Percentiles rank a stretch among this genome's conserved stretches.
These are phyloP conservation scores for Thecaphora frezii DNA, from an alignment of 1,284 basidiomycete genomes.

Conservation along the genomic window DNA sequence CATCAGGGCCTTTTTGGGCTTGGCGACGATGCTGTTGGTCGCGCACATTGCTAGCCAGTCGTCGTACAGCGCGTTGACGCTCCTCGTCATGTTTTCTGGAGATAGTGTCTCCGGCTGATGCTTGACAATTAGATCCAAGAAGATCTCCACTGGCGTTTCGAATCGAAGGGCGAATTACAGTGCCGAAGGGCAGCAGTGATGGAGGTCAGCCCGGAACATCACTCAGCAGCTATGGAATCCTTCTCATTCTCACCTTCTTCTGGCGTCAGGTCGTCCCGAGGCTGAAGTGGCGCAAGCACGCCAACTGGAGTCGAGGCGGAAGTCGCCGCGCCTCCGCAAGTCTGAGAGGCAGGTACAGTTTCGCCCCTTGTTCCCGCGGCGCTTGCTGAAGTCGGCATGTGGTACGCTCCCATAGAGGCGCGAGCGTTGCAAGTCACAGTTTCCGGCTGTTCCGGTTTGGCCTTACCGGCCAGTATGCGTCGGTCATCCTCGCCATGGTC, in stretches of 20 bases:
- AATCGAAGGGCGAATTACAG: background rate
- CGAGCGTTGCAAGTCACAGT: too few relatives aligned
- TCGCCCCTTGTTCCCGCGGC: too few relatives aligned
- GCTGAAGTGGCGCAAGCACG: background rate
- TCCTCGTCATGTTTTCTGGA: conserved; percentile 29
- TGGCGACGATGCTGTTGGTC: conserved; percentile 11
- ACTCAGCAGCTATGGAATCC: too few relatives aligned
- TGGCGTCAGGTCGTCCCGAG: background rate
- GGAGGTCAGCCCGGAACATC: too few relatives aligned
- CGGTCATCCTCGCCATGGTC: too few relatives aligned
- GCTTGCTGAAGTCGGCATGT: too few relatives aligned
- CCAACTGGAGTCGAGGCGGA: too few relatives aligned
- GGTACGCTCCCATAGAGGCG: too few relatives aligned
- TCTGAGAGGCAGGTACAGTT: too few relatives aligned
- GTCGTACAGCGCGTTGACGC: conserved; percentile 25
- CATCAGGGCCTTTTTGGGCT: conserved; percentile 27
- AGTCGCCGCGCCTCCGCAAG: too few relatives aligned
- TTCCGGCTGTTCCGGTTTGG: too few relatives aligned
- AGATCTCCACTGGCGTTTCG: conserved; percentile 17
- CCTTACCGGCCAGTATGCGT: too few relatives aligned
- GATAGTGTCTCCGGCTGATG: conserved; percentile 33
- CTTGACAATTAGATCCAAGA: conserved; percentile 28
- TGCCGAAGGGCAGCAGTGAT: background rate
- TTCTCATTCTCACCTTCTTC: conserved; percentile 2
- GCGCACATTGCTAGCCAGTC: conserved; percentile 27